Percentiles rank a stretch among this genome's conserved stretches.
Evolutionary conservation across 768 basidiomycete species (phyloP).

Genomic region (Rhodosporidiobolus odoratus): DNA sequence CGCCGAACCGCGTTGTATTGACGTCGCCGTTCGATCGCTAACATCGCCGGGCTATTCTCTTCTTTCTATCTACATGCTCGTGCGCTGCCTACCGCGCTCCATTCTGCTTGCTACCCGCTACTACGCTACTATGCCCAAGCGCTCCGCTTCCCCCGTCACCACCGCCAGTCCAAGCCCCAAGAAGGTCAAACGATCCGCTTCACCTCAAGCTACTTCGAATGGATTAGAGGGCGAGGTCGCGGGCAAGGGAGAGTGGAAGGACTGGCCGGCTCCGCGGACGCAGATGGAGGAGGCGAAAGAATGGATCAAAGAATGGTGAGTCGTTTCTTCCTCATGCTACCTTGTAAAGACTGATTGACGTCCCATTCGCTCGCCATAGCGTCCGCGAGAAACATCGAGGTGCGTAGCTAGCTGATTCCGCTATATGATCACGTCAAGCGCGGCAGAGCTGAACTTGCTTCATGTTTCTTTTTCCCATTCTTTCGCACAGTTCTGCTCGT

Average conservation of each 20-base stretch:
- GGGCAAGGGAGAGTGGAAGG: constrained; percentile 25
- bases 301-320: constrained; percentile 47
- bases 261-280: constrained; percentile 48
- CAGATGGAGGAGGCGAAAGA: constrained; percentile 44
- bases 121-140: constrained; percentile 7
- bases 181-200: not conserved
- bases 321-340: not conserved
- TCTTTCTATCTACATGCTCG: not conserved
- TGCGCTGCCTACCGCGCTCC: not conserved
- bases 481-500: constrained; percentile 46
- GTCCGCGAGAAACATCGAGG: constrained; percentile 20
- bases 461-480: not conserved
- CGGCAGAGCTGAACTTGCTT: too few relatives aligned
- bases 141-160: constrained; percentile 2
- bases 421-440: too few relatives aligned
- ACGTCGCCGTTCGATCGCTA: not conserved
- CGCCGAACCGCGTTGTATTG: too few relatives aligned
- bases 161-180: not conserved
- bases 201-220: not conserved
- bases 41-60: not conserved
- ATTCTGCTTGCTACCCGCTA: not conserved
- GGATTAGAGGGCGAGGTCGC: not conserved
- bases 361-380: not conserved
- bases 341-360: not conserved
- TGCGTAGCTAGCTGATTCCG: too few relatives aligned